Percentiles rank a stretch among this genome's conserved stretches.
These are phyloP conservation scores for Xerocomus potaroensis DNA, from an alignment of 768 basidiomycete species.

Conservation along the genomic window DNA sequence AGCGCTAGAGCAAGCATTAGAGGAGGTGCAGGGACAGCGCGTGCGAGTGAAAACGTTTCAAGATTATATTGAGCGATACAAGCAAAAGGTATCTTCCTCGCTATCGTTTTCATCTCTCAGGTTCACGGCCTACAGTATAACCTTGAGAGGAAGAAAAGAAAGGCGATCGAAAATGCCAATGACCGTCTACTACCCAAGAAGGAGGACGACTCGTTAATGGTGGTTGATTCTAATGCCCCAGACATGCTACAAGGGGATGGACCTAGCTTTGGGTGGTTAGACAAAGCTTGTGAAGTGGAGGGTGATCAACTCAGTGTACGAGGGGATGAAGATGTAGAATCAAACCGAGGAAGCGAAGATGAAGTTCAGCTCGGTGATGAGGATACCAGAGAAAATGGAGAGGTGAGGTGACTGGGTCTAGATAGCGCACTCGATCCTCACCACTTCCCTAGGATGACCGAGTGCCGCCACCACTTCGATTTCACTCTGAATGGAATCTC, in stretches of 20 bases:
- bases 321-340: constrained; percentile 11
- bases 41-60: constrained; percentile 25
- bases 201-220: constrained; percentile 17
- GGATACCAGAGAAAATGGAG: constrained; percentile 3
- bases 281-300: constrained; percentile 25
- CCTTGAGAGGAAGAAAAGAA: constrained; percentile 15
- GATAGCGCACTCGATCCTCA: constrained; percentile 1
- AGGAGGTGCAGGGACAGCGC: constrained; percentile 12
- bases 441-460: constrained; percentile 3
- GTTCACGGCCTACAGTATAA: constrained; percentile 2
- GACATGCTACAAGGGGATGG: constrained; percentile 14
- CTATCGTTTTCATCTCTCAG: neutral
- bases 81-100: constrained; percentile 18
- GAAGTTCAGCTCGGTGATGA: constrained; percentile 7
- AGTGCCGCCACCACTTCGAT: constrained; percentile 3
- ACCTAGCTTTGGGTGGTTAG: constrained; percentile 23
- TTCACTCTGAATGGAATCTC: constrained; percentile 23
- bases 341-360: constrained; percentile 18
- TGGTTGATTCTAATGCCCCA: constrained; percentile 27
- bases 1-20: constrained; percentile 12
- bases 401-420: neutral
- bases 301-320: constrained; percentile 21
- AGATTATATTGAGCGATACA: constrained; percentile 17
- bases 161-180: neutral
- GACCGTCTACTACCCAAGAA: neutral